These are phyloP conservation scores for Phyllosticta citriasiana DNA, from an alignment of 2,329 filamentous ascomycete species.

Conservation along the genomic window DNA sequence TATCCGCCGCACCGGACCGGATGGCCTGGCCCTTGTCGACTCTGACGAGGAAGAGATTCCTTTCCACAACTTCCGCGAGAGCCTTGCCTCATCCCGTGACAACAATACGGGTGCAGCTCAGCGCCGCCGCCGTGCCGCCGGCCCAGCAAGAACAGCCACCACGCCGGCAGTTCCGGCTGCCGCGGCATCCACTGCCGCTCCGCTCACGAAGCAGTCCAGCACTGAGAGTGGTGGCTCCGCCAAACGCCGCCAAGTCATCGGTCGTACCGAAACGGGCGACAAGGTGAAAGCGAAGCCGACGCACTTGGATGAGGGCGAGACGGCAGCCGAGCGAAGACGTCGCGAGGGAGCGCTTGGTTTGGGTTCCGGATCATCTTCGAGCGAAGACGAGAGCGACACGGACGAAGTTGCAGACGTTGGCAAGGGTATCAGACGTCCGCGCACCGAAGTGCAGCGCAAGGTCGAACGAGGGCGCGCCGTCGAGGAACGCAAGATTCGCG, in stretches of 20 bases:
- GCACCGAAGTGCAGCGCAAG: not conserved
- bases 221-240: not conserved
- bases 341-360: constrained; percentile 65
- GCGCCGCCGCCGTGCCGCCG: constrained; percentile 29
- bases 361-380: constrained; percentile 38
- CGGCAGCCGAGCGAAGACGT: constrained; percentile 62
- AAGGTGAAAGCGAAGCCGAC: constrained; percentile 7
- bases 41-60: constrained; percentile 37
- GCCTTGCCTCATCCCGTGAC: constrained; percentile 17
- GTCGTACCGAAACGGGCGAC: constrained; percentile 12
- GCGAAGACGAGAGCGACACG: constrained; percentile 29
- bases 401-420: not conserved
- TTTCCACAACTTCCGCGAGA: constrained; percentile 35
- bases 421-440: constrained; percentile 7
- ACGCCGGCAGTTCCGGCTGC: constrained; percentile 1
- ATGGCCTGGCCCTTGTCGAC: constrained; percentile 35
- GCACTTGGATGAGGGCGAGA: constrained; percentile 47
- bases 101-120: constrained; percentile 30
- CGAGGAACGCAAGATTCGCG: not conserved
- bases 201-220: constrained; percentile 22
- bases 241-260: not conserved
- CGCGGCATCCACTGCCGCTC: constrained; percentile 12
- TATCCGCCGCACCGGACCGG: constrained; percentile 21
- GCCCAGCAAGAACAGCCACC: constrained; percentile 17
- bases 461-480: not conserved